These are phyloP conservation scores for Candida incommunis DNA, from an alignment of 805 yeast species.

Conservation along the genomic window DNA sequence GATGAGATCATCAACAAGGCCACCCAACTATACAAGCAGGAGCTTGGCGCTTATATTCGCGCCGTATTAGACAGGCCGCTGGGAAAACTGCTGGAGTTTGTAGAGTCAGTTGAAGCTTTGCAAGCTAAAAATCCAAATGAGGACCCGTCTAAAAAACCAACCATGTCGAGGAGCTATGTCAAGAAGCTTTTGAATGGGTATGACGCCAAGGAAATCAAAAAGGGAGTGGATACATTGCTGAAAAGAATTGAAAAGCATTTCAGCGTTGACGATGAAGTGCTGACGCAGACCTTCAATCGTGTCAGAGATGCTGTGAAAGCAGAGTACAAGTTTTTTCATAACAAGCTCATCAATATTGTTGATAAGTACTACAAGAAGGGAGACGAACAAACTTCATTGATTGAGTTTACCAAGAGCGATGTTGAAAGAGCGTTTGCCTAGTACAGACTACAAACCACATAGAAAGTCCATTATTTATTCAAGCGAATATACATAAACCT, in stretches of 20 bases:
- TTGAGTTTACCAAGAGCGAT: conserved; percentile 39
- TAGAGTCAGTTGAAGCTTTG: conserved; percentile 46
- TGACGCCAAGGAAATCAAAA: conserved; percentile 42
- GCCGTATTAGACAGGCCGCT: conserved; percentile 37
- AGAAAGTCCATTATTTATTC: no score
- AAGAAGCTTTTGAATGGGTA: conserved; percentile 42
- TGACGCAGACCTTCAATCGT: background rate
- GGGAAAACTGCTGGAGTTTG: conserved; percentile 55
- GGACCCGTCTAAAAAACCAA: conserved; percentile 41
- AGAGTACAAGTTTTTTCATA: conserved; percentile 39
- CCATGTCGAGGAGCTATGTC: conserved; percentile 17
- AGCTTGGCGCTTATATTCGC: conserved; percentile 31
- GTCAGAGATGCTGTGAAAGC: conserved; percentile 58
- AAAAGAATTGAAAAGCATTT: conserved; percentile 45
- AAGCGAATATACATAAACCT: no score
- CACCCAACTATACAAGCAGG: conserved; percentile 16
- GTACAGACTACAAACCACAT: no score
- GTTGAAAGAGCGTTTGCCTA: conserved; percentile 36
- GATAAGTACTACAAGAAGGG: conserved; percentile 33
- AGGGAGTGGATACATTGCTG: conserved; percentile 40
- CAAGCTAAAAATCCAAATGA: conserved; percentile 23
- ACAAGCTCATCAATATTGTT: conserved; percentile 38
- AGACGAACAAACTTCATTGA: conserved; percentile 30
- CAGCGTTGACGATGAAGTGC: conserved; percentile 7
- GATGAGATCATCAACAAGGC: conserved; percentile 16